Percentiles rank a stretch among this genome's conserved stretches.
phyloP scores from a whole-genome alignment of 2,329 filamentous ascomycete species.

The Mycosphaerella sp. region DNA sequence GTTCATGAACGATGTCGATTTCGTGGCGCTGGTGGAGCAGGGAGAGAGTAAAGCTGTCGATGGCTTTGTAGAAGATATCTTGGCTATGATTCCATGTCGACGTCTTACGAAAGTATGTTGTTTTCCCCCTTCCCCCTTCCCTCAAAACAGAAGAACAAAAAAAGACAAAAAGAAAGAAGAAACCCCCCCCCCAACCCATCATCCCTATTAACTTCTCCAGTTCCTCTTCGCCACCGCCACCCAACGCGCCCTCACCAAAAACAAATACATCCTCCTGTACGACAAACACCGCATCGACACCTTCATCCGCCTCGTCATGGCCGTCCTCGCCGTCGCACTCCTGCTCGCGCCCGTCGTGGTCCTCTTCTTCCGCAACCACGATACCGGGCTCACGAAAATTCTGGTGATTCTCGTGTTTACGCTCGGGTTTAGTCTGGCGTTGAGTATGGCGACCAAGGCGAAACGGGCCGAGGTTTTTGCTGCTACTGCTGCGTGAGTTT shows the following conservation, averaged over 20 bases:
- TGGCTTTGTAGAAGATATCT: conserved; percentile 34
- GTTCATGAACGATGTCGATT: conserved; percentile 38
- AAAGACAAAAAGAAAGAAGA: too few relatives aligned
- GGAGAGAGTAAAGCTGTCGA: conserved; percentile 39
- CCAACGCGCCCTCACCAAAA: conserved; percentile 34
- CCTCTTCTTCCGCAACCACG: conserved; percentile 12
- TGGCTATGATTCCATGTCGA: conserved; percentile 30
- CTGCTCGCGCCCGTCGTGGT: conserved; percentile 24
- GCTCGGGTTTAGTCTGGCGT: conserved; percentile 19
- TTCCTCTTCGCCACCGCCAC: conserved; percentile 37
- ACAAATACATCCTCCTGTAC: conserved; percentile 35
- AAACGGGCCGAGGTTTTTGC: conserved; percentile 25
- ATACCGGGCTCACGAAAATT: conserved; percentile 18
- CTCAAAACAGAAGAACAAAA: too few relatives aligned
- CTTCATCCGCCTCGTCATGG: conserved; percentile 33
- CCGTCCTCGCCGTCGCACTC: conserved; percentile 23
- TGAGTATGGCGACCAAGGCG: conserved; percentile 22
- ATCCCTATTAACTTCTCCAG: too few relatives aligned
- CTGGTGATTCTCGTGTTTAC: conserved; percentile 19
- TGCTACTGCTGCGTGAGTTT: conserved; percentile 25
- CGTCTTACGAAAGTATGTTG: conserved; percentile 29
- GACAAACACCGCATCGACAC: conserved; percentile 36
- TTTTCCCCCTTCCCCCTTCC: too few relatives aligned
- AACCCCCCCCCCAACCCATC: too few relatives aligned
- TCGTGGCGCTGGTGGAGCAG: conserved; percentile 34